These are phyloP conservation scores for Trichoderma hamatum DNA, from an alignment of 2,329 filamentous ascomycete species.

Conservation along the genomic window DNA sequence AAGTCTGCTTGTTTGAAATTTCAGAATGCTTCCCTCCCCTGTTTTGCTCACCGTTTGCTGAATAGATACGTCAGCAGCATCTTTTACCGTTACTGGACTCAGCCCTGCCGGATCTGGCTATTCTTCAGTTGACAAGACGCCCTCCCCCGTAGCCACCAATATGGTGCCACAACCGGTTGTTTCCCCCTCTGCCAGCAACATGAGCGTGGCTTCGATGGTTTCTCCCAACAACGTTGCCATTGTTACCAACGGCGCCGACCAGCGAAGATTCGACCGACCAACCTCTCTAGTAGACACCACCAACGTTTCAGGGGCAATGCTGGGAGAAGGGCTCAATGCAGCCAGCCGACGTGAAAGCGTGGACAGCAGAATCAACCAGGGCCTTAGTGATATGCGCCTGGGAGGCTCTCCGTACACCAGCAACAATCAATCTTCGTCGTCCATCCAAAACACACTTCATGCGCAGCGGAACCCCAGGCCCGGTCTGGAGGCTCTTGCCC, in stretches of 20 bases:
- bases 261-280: conserved; percentile 49
- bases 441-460: conserved; percentile 71
- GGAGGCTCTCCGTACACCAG: conserved; percentile 71
- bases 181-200: conserved; percentile 60
- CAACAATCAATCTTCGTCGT: conserved; percentile 75
- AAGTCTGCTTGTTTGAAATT: conserved; percentile 30
- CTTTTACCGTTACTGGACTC: conserved; percentile 44
- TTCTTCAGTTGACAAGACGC: conserved; percentile 61
- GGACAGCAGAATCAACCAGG: conserved; percentile 75
- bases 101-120: conserved; percentile 52
- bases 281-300: conserved; percentile 44
- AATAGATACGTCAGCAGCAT: conserved; percentile 46
- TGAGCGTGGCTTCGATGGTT: conserved; percentile 69
- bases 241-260: conserved; percentile 48
- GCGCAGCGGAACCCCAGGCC: conserved; percentile 65
- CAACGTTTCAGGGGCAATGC: conserved; percentile 35
- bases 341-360: conserved; percentile 72
- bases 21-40: conserved; percentile 15
- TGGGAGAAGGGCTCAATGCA: conserved; percentile 46
- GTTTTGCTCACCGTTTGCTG: conserved; percentile 16
- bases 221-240: conserved; percentile 60
- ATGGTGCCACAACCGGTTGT: conserved; percentile 56
- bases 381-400: conserved; percentile 70
- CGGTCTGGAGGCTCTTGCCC: conserved; percentile 54
- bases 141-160: conserved; percentile 59